These are phyloP conservation scores for Poa annua DNA, from an alignment of 176 grass and related monocot genomes.

Conservation along the genomic window DNA sequence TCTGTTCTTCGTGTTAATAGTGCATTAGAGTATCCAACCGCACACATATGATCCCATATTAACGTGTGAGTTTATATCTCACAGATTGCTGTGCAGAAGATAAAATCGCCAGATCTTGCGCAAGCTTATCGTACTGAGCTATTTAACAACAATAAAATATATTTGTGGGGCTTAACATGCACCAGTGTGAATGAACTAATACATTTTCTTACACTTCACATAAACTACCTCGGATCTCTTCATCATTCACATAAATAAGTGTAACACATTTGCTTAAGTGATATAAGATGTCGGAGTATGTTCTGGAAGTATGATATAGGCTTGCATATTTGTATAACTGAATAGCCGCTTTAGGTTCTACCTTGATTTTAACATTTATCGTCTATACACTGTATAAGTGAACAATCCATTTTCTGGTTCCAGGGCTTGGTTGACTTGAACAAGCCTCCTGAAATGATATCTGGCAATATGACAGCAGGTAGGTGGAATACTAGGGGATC, in stretches of 20 bases:
- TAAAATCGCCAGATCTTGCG: background rate
- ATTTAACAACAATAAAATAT: background rate
- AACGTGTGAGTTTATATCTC: background rate
- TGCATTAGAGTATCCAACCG: background rate
- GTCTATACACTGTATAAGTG: background rate
- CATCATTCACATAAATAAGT: background rate
- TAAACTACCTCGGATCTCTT: background rate
- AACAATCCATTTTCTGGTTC: background rate
- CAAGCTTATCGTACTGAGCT: background rate
- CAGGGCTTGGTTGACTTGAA: constrained; percentile 37
- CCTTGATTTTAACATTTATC: background rate
- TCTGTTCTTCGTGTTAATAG: background rate
- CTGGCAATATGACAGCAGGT: constrained; percentile 37
- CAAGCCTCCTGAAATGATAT: constrained; percentile 37
- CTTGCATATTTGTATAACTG: background rate
- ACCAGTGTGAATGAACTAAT: background rate
- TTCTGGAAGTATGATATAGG: background rate
- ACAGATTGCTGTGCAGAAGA: background rate
- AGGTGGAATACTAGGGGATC: constrained; percentile 22
- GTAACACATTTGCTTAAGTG: background rate
- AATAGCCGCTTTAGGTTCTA: background rate
- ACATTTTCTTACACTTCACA: background rate
- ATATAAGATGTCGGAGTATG: constrained; percentile 5
- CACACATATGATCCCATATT: background rate
- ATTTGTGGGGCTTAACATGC: background rate